A percentile compares a stretch with the other conserved stretches of the same genome.
phyloP scores from a whole-genome alignment of 225 moss, liverwort and hornwort genomes.

The Bryum argenteum region DNA sequence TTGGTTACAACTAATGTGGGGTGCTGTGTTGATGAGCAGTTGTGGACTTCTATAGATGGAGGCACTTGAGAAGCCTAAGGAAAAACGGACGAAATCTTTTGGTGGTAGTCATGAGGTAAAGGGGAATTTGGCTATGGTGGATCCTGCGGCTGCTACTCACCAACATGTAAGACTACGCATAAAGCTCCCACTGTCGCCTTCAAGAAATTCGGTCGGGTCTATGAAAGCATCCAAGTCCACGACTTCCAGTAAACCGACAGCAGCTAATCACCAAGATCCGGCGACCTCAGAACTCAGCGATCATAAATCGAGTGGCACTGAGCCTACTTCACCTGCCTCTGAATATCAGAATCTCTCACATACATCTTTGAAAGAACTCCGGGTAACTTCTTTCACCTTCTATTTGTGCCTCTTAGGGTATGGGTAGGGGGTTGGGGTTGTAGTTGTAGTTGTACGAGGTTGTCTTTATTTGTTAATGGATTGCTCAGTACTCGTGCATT shows the following conservation, averaged over 20 bases:
- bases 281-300: conserved; percentile 55
- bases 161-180: conserved; percentile 60
- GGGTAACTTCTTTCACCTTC: conserved; percentile 41
- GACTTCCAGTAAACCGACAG: conserved; percentile 31
- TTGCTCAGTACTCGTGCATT: conserved; percentile 4
- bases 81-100: conserved; percentile 44
- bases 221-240: conserved; percentile 40
- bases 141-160: conserved; percentile 38
- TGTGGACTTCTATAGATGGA: conserved; percentile 50
- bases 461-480: background rate
- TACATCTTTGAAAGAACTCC: conserved; percentile 64
- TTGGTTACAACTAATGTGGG: conserved; percentile 6
- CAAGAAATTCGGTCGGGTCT: conserved; percentile 33
- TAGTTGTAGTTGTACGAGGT: background rate
- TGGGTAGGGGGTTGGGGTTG: background rate
- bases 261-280: conserved; percentile 34
- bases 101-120: conserved; percentile 38
- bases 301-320: conserved; percentile 59
- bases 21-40: conserved; percentile 32
- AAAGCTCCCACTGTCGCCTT: conserved; percentile 63
- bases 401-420: background rate
- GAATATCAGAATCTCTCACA: conserved; percentile 53
- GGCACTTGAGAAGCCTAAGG: conserved; percentile 63
- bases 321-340: conserved; percentile 48
- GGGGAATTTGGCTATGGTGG: conserved; percentile 42